A percentile compares a stretch with the other conserved stretches of the same genome.
Evolutionary conservation across 78 protist species (phyloP).

Genomic region (Capsaspora owczarzaki): DNA sequence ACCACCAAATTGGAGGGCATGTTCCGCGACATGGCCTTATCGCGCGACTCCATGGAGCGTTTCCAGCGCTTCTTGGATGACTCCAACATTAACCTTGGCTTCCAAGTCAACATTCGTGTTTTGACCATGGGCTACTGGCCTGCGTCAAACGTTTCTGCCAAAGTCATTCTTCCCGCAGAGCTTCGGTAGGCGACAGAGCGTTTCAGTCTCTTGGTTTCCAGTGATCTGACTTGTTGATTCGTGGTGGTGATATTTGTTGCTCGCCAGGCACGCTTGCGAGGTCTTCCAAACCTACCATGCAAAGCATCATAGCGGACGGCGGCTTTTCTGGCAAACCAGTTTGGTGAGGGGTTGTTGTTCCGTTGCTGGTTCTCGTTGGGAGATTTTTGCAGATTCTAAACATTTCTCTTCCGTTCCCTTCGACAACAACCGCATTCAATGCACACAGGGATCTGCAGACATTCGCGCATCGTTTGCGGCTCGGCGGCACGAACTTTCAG

Average conservation of each 20-base stretch:
- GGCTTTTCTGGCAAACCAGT: slow-evolving; percentile 73
- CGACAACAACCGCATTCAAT: too few species aligned
- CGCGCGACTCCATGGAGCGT: slow-evolving; percentile 56
- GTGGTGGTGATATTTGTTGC: too few species aligned
- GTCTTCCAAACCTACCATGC: slow-evolving; percentile 66
- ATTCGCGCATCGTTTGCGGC: too few species aligned
- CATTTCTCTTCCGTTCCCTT: too few species aligned
- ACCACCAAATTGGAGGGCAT: slow-evolving; percentile 89
- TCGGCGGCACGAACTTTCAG: slow-evolving; percentile 6
- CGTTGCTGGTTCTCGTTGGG: too few species aligned
- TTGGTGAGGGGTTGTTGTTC: too few species aligned
- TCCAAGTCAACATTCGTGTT: slow-evolving; percentile 51
- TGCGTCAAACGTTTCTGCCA: background rate
- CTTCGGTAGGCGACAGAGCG: background rate
- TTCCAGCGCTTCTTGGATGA: slow-evolving; percentile 20
- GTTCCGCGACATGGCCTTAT: slow-evolving; percentile 85
- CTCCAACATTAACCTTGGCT: background rate
- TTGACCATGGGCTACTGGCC: slow-evolving; percentile 92
- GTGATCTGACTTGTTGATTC: too few species aligned
- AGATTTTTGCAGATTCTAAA: too few species aligned
- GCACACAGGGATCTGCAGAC: too few species aligned
- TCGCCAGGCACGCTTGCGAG: background rate
- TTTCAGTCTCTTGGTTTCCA: too few species aligned
- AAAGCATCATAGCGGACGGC: slow-evolving; percentile 67
- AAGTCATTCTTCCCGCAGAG: background rate